phyloP scores from a whole-genome alignment of 306 rosid species.

The Sophora flavescens region DNA sequence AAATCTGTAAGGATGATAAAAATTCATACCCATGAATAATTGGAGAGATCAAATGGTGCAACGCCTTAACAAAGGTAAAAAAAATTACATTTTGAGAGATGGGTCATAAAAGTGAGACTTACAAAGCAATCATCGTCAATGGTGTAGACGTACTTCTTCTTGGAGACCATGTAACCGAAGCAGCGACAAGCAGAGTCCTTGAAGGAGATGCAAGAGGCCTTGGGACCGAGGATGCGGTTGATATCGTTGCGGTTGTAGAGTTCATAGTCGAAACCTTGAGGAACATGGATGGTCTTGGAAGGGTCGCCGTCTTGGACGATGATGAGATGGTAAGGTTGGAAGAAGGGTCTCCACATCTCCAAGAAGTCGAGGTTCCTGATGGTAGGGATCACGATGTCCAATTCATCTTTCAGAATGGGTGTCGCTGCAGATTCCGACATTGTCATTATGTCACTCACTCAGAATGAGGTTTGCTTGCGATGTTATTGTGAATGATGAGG shows the following conservation, averaged over 20 bases:
- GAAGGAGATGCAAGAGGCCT: conserved; percentile 79
- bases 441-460: background rate
- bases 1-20: too few relatives aligned
- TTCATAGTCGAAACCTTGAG: conserved; percentile 71
- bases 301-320: conserved; percentile 86
- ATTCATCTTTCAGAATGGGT: conserved; percentile 70
- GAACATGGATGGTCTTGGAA: conserved; percentile 63
- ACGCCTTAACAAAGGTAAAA: too few relatives aligned
- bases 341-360: conserved; percentile 85
- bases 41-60: too few relatives aligned
- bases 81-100: too few relatives aligned
- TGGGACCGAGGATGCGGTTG: conserved; percentile 68
- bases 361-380: conserved; percentile 76
- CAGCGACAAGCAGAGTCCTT: conserved; percentile 87
- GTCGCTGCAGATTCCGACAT: conserved; percentile 52
- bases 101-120: background rate
- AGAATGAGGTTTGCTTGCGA: too few relatives aligned
- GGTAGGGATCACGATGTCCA: conserved; percentile 81
- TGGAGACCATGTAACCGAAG: conserved; percentile 80
- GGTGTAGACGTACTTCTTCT: conserved; percentile 79
- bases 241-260: conserved; percentile 75
- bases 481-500: background rate
- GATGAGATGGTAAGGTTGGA: conserved; percentile 72
- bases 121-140: conserved; percentile 86
- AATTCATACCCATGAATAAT: too few relatives aligned